Evolutionary conservation across 2,329 filamentous ascomycete genomes (phyloP), one percentile per base, ranked within the genome.

Genomic region (Cryphonectria naterciae): DNA sequence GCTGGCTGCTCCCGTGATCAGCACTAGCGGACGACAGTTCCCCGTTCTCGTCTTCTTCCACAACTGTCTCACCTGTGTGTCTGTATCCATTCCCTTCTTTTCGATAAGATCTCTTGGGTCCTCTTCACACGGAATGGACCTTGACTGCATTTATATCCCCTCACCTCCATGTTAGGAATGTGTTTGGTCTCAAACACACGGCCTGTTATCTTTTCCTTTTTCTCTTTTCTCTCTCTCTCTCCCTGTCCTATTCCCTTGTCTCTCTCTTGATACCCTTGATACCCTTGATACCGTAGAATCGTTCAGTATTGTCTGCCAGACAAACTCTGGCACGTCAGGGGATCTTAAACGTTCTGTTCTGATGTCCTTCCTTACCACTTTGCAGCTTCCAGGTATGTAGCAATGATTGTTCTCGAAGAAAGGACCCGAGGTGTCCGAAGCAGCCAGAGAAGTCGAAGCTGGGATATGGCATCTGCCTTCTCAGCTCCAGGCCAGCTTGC

Each of bases 1-100:
- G 58, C 19, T n/a, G 58, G 58, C 58, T 58, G 54, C 28, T 61
- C 58, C 58, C 58, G 35, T 61, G 58, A 61, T 35, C 58, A 22
- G 58, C 58, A 10, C 58, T 7, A 25, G 35, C 58, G 58, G 58
- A 39, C 35, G 32, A 61, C 58, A 37, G 58, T 10, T 61, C 15
- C 58, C 58, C 35, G 58, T 35, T 61, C 6, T 19, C 58, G 58
- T 49, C 46, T n/a, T 8, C 32, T 35, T 39, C 19, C 19, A n/a
- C 35, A 39, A 35, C 58, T 39, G 58, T 61, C 58, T 39, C 58
- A n/a, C 58, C 19, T 61, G 32, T 19, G 32, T 35, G 6, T 10
- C 15, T 32, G 22, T 39, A 22, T 17, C 5, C 37, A 2, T 37
- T 39, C 32, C 6, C 52, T 15, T 17, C 52, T 15, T 17, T 25